Conservation (phyloP, 179 eudicot species). For the Spinacia oleracea region DNA sequence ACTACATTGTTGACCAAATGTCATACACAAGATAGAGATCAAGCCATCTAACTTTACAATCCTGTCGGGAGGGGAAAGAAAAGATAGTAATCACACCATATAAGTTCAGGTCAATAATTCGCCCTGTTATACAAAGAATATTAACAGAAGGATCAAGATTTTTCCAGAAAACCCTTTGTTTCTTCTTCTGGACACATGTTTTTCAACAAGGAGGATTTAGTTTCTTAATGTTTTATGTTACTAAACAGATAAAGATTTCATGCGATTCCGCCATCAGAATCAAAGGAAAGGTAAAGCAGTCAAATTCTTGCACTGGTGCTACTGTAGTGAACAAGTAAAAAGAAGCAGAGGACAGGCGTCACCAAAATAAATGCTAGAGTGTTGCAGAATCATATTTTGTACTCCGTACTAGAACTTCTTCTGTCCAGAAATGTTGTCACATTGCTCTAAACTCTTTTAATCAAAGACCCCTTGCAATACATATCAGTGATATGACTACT, state of each 20-base stretch:
- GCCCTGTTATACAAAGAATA: background rate
- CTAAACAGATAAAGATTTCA: background rate
- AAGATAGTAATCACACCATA: background rate
- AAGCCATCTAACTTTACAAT: background rate
- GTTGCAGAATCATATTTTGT: conserved; percentile 6
- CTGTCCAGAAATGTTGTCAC: background rate
- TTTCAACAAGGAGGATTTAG: background rate
- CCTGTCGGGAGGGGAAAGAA: background rate
- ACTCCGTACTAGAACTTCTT: background rate
- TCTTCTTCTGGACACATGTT: background rate
- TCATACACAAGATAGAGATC: background rate
- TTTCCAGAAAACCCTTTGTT: background rate
- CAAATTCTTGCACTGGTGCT: too few species aligned
- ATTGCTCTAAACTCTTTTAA: background rate
- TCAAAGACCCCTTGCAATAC: too few species aligned
- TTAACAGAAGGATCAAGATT: background rate
- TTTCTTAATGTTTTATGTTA: background rate
- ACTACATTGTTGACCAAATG: background rate
- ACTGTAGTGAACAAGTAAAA: background rate
- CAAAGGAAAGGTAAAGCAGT: too few species aligned
- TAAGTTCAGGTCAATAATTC: background rate
- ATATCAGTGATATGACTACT: too few species aligned
- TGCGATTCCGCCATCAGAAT: background rate
- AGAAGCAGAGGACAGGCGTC: background rate
- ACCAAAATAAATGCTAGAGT: background rate